These are phyloP conservation scores for Zygotorulaspora danielsina DNA, from an alignment of 805 yeast genomes.

Conservation along the genomic window DNA sequence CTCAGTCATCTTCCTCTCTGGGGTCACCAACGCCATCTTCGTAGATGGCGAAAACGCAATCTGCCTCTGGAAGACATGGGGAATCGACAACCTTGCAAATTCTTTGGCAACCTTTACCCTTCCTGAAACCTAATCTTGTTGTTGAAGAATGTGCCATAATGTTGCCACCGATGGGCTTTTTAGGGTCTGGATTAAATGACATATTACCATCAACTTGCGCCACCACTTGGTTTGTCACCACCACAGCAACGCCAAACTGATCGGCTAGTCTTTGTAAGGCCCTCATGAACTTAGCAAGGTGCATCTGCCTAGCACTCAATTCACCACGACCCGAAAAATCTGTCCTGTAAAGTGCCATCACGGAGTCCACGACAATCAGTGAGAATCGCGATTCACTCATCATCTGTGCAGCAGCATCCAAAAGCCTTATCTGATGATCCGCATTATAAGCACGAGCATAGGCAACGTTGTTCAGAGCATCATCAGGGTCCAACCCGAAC, in stretches of 20 bases:
- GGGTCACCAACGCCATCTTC: slow-evolving; percentile 98
- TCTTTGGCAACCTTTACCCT: slow-evolving; percentile 89
- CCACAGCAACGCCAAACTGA: slow-evolving; percentile 96
- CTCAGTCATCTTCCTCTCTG: slow-evolving; percentile 62
- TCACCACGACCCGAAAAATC: slow-evolving; percentile 96
- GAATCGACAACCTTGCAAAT: slow-evolving; percentile 93
- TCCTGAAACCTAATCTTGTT: slow-evolving; percentile 82
- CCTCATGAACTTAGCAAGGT: slow-evolving; percentile 89
- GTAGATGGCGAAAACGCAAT: slow-evolving; percentile 90
- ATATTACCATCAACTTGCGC: slow-evolving; percentile 92
- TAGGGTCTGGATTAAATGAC: slow-evolving; percentile 89
- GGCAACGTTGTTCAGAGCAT: slow-evolving; percentile 94
- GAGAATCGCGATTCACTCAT: slow-evolving; percentile 94
- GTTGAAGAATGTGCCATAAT: slow-evolving; percentile 96
- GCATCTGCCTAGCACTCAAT: slow-evolving; percentile 88
- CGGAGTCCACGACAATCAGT: slow-evolving; percentile 88
- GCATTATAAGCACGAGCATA: slow-evolving; percentile 97
- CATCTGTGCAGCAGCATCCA: slow-evolving; percentile 89
- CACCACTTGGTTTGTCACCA: slow-evolving; percentile 92
- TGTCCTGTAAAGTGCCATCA: slow-evolving; percentile 93
- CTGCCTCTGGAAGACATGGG: slow-evolving; percentile 94
- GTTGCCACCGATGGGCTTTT: slow-evolving; percentile 97
- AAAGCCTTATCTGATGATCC: slow-evolving; percentile 84
- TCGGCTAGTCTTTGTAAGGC: slow-evolving; percentile 90
- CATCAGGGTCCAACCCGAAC: slow-evolving; percentile 87